These are phyloP conservation scores for Coemansia sp. DNA, from an alignment of 192 early-diverging fungal species.

Conservation along the genomic window DNA sequence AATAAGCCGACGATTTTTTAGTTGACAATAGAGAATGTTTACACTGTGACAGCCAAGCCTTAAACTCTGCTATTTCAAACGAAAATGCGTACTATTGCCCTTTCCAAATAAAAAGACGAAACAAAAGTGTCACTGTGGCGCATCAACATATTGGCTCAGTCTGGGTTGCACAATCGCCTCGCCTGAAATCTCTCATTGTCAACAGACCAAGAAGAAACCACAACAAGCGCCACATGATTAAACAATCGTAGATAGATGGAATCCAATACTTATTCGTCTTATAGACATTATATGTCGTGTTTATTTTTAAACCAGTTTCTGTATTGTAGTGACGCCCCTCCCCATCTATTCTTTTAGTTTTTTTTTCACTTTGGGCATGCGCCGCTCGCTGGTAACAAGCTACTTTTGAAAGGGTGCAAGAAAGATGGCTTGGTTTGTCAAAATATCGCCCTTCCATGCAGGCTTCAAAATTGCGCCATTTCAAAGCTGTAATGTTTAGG, in stretches of 20 bases:
- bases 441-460: not conserved
- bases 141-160: not conserved
- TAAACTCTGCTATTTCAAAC: not conserved
- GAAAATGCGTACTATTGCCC: not conserved
- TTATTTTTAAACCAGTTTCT: not conserved
- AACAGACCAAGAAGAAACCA: not conserved
- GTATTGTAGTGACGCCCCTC: not conserved
- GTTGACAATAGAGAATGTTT: not conserved
- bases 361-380: not conserved
- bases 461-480: not conserved
- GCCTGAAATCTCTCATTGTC: not conserved
- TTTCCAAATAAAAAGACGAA: not conserved
- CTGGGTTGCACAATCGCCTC: not conserved
- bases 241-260: slow-evolving; percentile 8
- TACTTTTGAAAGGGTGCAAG: not conserved
- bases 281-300: not conserved
- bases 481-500: not conserved
- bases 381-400: not conserved
- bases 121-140: not conserved
- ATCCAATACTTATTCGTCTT: not conserved
- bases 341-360: not conserved
- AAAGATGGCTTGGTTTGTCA: slow-evolving; percentile 1
- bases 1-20: not conserved
- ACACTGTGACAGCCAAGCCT: not conserved
- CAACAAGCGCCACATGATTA: slow-evolving; percentile 5